Conservation (phyloP, 192 early-diverging fungal species). For the Coemansia sp. region DNA sequence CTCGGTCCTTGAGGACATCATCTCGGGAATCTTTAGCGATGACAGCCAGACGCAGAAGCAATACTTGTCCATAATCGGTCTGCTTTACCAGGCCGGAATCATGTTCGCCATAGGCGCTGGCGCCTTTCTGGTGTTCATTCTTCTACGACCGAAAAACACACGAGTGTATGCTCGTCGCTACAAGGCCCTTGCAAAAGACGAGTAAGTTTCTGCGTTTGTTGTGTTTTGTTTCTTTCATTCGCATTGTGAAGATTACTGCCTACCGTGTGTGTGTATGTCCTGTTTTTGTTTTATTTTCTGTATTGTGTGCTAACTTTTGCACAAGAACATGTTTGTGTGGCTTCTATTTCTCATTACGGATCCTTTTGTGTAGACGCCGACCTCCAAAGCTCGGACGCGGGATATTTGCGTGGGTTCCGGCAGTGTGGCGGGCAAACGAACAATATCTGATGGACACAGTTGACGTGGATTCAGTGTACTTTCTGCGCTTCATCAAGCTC, state of each 20-base stretch:
- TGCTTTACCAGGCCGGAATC: slow-evolving; percentile 62
- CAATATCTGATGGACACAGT: slow-evolving; percentile 62
- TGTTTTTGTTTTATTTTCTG: no score
- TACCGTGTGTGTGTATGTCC: neutral
- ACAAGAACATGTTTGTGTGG: no score
- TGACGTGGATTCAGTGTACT: slow-evolving; percentile 71
- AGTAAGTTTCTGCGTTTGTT: slow-evolving; percentile 22
- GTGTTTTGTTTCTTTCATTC: neutral
- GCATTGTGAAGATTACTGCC: neutral
- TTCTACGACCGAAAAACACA: slow-evolving; percentile 61
- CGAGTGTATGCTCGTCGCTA: slow-evolving; percentile 55
- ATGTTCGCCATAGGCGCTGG: slow-evolving; percentile 60
- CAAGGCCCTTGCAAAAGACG: slow-evolving; percentile 50
- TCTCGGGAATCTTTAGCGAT: slow-evolving; percentile 52
- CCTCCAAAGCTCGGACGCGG: slow-evolving; percentile 67
- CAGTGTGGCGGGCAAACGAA: slow-evolving; percentile 62
- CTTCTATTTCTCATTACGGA: neutral
- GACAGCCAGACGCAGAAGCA: slow-evolving; percentile 42
- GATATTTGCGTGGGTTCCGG: slow-evolving; percentile 65
- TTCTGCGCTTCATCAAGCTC: slow-evolving; percentile 67
- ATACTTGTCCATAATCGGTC: slow-evolving; percentile 57
- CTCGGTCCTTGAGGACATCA: slow-evolving; percentile 42
- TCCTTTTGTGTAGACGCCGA: slow-evolving; percentile 53
- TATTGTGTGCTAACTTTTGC: no score
- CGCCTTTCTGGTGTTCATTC: slow-evolving; percentile 58